Evolutionary conservation across 176 grass and related monocot species (phyloP).

Genomic region (Bromus sterilis): DNA sequence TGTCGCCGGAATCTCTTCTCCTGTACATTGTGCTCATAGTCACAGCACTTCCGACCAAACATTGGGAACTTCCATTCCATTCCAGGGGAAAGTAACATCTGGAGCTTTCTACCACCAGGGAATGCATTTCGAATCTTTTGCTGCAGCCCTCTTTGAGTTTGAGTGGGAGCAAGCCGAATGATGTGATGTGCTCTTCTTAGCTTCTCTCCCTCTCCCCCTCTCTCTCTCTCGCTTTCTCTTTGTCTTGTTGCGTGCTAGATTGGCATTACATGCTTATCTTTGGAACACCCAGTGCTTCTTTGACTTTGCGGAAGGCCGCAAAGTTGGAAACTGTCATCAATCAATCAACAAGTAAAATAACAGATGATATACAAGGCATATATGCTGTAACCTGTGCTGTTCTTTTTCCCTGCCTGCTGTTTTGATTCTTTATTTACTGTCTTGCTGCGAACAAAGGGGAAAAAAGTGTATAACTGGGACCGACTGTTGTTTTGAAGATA

Average conservation of each 20-base stretch:
- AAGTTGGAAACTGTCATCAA: conserved; percentile 9
- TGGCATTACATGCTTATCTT: neutral
- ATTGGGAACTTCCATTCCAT: neutral
- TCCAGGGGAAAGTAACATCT: neutral
- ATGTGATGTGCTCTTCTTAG: neutral
- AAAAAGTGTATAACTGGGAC: neutral
- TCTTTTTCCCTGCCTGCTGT: neutral
- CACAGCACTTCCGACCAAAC: too few species aligned
- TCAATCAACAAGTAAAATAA: neutral
- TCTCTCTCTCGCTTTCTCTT: neutral
- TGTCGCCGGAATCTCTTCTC: neutral
- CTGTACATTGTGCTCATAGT: neutral
- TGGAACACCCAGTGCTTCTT: neutral
- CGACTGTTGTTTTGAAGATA: neutral
- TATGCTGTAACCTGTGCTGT: neutral
- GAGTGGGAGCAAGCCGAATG: neutral
- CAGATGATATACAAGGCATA: neutral
- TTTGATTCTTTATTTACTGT: neutral
- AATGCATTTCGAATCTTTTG: neutral
- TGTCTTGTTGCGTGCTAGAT: neutral
- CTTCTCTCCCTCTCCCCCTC: neutral
- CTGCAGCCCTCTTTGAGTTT: neutral
- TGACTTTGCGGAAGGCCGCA: neutral
- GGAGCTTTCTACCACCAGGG: neutral
- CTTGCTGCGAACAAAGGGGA: neutral